Conservation (phyloP, 345 rosid species). For the Microthlaspi erraticum region DNA sequence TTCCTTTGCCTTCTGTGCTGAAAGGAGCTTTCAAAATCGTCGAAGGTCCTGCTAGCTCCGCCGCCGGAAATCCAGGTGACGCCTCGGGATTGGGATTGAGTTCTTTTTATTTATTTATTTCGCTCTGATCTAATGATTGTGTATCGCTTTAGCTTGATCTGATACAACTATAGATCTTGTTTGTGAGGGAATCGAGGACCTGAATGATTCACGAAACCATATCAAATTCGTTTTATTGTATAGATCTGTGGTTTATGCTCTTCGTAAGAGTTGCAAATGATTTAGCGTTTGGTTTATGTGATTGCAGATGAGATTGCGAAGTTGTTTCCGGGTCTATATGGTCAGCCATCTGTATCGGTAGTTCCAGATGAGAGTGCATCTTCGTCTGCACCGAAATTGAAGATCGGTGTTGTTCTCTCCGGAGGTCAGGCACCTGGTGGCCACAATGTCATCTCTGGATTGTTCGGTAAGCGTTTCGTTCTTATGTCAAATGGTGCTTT, state of each 20-base stretch:
- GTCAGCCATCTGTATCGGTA: slow-evolving; percentile 79
- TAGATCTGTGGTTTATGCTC: slow-evolving; percentile 25
- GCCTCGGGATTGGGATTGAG: not conserved
- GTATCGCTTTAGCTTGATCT: slow-evolving; percentile 27
- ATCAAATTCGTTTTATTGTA: not conserved
- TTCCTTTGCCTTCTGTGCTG: slow-evolving; percentile 86
- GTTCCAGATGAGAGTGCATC: slow-evolving; percentile 54
- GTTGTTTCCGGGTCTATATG: slow-evolving; percentile 83
- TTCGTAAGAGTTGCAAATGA: not conserved
- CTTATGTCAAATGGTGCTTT: not conserved
- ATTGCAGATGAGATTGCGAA: slow-evolving; percentile 81
- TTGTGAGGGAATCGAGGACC: slow-evolving; percentile 1
- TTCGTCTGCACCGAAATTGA: slow-evolving; percentile 58
- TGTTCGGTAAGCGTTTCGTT: slow-evolving; percentile 65
- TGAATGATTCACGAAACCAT: not conserved
- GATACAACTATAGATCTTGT: slow-evolving; percentile 32
- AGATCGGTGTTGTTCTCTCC: slow-evolving; percentile 92
- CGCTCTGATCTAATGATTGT: slow-evolving; percentile 6
- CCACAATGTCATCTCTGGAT: slow-evolving; percentile 92
- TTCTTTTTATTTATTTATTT: not conserved
- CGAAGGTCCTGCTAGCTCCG: slow-evolving; percentile 87
- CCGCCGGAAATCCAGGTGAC: slow-evolving; percentile 92
- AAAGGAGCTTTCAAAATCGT: slow-evolving; percentile 68
- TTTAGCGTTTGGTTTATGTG: slow-evolving; percentile 19
- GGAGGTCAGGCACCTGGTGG: slow-evolving; percentile 99